Conservation (phyloP, 176 grass and related monocot species). For the Juncus effusus region DNA sequence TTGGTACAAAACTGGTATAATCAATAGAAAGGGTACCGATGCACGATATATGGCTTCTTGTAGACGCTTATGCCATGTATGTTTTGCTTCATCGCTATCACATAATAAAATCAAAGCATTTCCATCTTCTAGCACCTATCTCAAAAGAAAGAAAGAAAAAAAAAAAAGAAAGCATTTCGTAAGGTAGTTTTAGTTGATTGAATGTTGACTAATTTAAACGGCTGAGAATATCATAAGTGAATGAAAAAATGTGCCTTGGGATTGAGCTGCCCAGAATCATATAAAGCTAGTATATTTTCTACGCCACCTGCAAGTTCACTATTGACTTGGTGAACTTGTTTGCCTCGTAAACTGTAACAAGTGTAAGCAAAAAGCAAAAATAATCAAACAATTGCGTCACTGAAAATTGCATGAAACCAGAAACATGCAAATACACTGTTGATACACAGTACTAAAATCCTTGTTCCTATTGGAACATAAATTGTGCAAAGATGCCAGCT, state of each 20-base stretch:
- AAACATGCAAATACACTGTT: neutral
- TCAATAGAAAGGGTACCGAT: conserved; percentile 53
- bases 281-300: conserved; percentile 70
- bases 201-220: neutral
- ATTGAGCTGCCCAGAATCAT: conserved; percentile 88
- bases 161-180: neutral
- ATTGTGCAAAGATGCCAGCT: no score
- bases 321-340: conserved; percentile 79
- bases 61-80: conserved; percentile 76
- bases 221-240: neutral
- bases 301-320: conserved; percentile 65
- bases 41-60: conserved; percentile 96
- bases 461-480: no score
- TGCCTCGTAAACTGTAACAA: conserved; percentile 80
- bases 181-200: conserved; percentile 29
- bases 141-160: conserved; percentile 19
- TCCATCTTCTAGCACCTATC: conserved; percentile 78
- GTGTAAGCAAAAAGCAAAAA: conserved; percentile 13
- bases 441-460: neutral
- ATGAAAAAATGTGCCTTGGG: conserved; percentile 53
- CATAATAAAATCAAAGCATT: conserved; percentile 78
- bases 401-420: neutral
- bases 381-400: conserved; percentile 4
- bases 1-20: conserved; percentile 11
- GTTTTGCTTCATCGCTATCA: conserved; percentile 59